These are phyloP conservation scores for Stachybotrys chlorohalonatus DNA, from an alignment of 2,329 filamentous ascomycete species.

Conservation along the genomic window DNA sequence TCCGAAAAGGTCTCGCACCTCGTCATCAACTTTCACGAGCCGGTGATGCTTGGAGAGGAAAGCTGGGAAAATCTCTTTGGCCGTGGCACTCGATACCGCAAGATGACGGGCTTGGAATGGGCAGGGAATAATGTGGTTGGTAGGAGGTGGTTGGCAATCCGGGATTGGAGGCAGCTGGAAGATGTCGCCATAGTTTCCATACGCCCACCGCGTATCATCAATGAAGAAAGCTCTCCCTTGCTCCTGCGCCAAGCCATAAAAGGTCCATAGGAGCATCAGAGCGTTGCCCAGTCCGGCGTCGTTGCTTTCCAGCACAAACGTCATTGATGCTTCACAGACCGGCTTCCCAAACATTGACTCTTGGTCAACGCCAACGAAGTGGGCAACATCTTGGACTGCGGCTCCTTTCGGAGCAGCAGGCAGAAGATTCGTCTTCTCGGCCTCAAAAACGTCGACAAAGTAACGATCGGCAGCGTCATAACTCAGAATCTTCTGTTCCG, in stretches of 20 bases:
- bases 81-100: slow-evolving; percentile 62
- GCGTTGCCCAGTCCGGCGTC: slow-evolving; percentile 71
- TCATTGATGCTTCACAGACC: slow-evolving; percentile 63
- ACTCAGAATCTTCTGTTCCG: slow-evolving; percentile 34
- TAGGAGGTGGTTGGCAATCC: slow-evolving; percentile 61
- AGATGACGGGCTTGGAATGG: slow-evolving; percentile 68
- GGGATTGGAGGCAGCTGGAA: slow-evolving; percentile 60
- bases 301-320: slow-evolving; percentile 62
- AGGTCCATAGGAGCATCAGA: slow-evolving; percentile 73
- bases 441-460: slow-evolving; percentile 68
- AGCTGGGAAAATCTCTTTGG: slow-evolving; percentile 55
- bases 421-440: slow-evolving; percentile 55
- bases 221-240: slow-evolving; percentile 74
- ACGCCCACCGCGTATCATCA: slow-evolving; percentile 76
- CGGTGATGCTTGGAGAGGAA: slow-evolving; percentile 23
- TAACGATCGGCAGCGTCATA: slow-evolving; percentile 57
- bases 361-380: slow-evolving; percentile 38
- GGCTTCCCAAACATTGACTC: slow-evolving; percentile 35
- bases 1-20: slow-evolving; percentile 49
- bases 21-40: slow-evolving; percentile 11
- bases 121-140: slow-evolving; percentile 69
- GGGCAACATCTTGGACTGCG: slow-evolving; percentile 29
- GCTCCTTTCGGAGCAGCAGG: slow-evolving; percentile 28
- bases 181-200: slow-evolving; percentile 64
- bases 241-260: slow-evolving; percentile 68